Evolutionary conservation across 371 early-diverging fungal species (phyloP).

Genomic region (Mucor saturninus): DNA sequence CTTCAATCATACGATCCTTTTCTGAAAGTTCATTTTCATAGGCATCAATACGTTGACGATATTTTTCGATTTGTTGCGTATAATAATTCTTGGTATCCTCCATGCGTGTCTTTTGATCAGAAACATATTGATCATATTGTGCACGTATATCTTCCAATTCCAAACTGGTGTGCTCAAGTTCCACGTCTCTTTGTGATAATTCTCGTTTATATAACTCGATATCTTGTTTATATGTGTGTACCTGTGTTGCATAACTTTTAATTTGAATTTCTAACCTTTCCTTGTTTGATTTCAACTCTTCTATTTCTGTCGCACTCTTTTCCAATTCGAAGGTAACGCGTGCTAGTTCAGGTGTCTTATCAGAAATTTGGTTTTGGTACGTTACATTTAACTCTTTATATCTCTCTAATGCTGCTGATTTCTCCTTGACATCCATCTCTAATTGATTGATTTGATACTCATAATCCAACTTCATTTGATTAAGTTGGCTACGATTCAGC

Average conservation of each 20-base stretch:
- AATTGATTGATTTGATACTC: not conserved
- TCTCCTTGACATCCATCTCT: not conserved
- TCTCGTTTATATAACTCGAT: not conserved
- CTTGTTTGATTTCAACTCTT: too few relatives aligned
- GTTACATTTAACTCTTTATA: too few relatives aligned
- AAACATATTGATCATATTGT: not conserved
- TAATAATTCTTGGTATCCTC: slow-evolving; percentile 1
- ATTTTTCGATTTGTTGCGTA: not conserved
- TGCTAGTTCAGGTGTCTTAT: not conserved
- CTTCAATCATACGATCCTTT: not conserved
- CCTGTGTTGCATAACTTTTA: not conserved
- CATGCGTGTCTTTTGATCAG: not conserved
- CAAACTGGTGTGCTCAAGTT: not conserved
- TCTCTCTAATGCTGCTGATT: not conserved
- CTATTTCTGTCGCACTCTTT: too few relatives aligned
- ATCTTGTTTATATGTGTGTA: not conserved
- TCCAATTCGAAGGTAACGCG: too few relatives aligned
- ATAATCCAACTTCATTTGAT: too few relatives aligned
- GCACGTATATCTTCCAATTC: not conserved
- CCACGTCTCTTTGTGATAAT: not conserved
- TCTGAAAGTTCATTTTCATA: not conserved
- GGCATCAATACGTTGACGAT: slow-evolving; percentile 3
- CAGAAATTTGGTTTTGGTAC: not conserved
- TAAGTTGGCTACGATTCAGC: too few relatives aligned
- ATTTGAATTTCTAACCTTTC: not conserved